Evolutionary conservation across 805 yeast genomes (phyloP).

Genomic region (Maudiozyma turicensis): DNA sequence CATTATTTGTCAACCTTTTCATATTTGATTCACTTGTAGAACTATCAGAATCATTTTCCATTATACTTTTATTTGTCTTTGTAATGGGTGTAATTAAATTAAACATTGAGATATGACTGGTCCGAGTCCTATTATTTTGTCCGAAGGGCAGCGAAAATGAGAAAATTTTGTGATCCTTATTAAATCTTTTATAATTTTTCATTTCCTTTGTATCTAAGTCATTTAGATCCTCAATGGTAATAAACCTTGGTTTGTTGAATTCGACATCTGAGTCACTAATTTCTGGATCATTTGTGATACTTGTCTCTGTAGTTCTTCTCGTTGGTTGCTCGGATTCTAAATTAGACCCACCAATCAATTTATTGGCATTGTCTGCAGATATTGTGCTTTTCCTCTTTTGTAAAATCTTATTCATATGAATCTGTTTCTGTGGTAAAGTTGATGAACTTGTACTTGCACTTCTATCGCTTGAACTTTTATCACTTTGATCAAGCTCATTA

Average conservation of each 20-base stretch:
- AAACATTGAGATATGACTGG: constrained; percentile 5
- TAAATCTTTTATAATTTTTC: constrained; percentile 3
- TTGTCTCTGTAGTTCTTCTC: not conserved
- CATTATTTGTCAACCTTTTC: not conserved
- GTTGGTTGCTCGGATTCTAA: not conserved
- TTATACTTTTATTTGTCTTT: constrained; percentile 6
- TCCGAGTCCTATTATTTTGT: constrained; percentile 12
- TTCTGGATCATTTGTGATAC: not conserved
- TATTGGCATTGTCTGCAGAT: constrained; percentile 3
- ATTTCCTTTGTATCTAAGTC: constrained; percentile 9
- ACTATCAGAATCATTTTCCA: not conserved
- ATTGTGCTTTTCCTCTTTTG: not conserved
- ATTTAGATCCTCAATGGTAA: constrained; percentile 6
- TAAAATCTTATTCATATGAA: not conserved
- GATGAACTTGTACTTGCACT: not conserved
- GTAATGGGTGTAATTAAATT: constrained; percentile 2
- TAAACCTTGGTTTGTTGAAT: constrained; percentile 3
- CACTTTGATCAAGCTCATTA: not conserved
- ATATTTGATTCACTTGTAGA: not conserved
- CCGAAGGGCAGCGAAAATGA: constrained; percentile 34
- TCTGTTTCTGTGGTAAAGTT: not conserved
- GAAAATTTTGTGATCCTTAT: constrained; percentile 26
- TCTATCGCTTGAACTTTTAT: not conserved
- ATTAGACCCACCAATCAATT: constrained; percentile 10
- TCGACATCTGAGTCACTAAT: not conserved